These are phyloP conservation scores for Helenozyma rhizophorensis DNA, from an alignment of 805 yeast genomes.

Conservation along the genomic window DNA sequence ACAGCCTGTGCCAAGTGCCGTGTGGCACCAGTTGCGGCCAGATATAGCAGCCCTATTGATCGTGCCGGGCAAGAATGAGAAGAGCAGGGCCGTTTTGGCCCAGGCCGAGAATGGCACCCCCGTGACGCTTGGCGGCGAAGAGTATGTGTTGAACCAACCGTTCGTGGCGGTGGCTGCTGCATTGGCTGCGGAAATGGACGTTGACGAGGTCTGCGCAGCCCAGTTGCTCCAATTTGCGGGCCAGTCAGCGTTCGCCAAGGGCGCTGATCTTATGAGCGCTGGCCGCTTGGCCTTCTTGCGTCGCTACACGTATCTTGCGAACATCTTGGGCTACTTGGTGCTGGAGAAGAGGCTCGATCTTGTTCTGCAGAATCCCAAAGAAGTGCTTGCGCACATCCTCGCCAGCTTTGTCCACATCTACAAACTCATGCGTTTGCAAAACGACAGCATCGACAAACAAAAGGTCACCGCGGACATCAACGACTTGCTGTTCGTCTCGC, in stretches of 20 bases:
- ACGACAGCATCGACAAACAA: slow-evolving; percentile 43
- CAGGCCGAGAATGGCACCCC: slow-evolving; percentile 12
- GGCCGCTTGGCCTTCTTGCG: slow-evolving; percentile 67
- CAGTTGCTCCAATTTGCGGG: slow-evolving; percentile 55
- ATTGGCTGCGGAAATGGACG: slow-evolving; percentile 43
- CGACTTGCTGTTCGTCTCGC: slow-evolving; percentile 33
- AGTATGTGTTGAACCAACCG: slow-evolving; percentile 58
- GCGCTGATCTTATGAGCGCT: slow-evolving; percentile 48
- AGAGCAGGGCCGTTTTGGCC: slow-evolving; percentile 10
- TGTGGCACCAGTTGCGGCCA: slow-evolving; percentile 13
- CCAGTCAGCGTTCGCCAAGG: slow-evolving; percentile 36
- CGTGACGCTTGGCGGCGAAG: slow-evolving; percentile 52
- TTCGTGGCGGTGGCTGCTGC: slow-evolving; percentile 61
- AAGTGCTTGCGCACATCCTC: slow-evolving; percentile 41
- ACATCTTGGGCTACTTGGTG: slow-evolving; percentile 43
- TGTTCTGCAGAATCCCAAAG: slow-evolving; percentile 15
- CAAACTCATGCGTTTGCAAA: slow-evolving; percentile 48
- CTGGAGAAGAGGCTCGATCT: slow-evolving; percentile 18
- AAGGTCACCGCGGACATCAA: slow-evolving; percentile 51
- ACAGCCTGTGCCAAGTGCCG: slow-evolving; percentile 3
- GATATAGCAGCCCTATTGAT: slow-evolving; percentile 31
- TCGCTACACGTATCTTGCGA: slow-evolving; percentile 70
- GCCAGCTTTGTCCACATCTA: slow-evolving; percentile 58
- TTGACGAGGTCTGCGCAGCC: slow-evolving; percentile 76
- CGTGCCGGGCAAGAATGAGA: slow-evolving; percentile 32